Percentiles rank a stretch among this genome's conserved stretches.
Conservation (phyloP, 805 yeast species). For the Candida caryicola region DNA sequence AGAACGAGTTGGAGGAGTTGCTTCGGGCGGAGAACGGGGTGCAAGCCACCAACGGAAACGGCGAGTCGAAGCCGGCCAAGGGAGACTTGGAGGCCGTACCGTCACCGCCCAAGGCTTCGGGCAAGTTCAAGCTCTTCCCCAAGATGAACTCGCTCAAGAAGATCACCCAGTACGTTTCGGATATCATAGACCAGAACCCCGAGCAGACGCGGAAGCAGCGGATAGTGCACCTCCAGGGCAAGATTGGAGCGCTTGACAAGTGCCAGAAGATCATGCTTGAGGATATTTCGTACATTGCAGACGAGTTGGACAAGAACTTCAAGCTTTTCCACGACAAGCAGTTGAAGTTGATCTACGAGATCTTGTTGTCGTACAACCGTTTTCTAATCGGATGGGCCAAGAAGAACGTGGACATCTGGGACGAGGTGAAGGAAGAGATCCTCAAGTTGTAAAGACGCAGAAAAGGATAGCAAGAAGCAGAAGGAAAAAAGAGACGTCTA, state of each 20-base stretch:
- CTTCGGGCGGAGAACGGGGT: slow-evolving; percentile 29
- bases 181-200: slow-evolving; percentile 65
- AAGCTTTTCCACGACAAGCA: slow-evolving; percentile 50
- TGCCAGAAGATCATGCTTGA: slow-evolving; percentile 46
- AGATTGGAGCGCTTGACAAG: slow-evolving; percentile 49
- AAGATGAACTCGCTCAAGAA: slow-evolving; percentile 46
- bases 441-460: slow-evolving; percentile 20
- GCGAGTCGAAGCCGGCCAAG: slow-evolving; percentile 18
- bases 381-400: slow-evolving; percentile 64
- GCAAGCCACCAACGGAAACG: slow-evolving; percentile 15
- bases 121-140: slow-evolving; percentile 50
- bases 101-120: background rate
- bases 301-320: slow-evolving; percentile 46
- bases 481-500: no score
- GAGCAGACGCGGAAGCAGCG: slow-evolving; percentile 58
- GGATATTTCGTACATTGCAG: slow-evolving; percentile 39
- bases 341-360: slow-evolving; percentile 49
- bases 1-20: slow-evolving; percentile 28
- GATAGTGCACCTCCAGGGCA: slow-evolving; percentile 47
- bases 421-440: slow-evolving; percentile 51
- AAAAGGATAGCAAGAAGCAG: no score
- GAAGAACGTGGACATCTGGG: slow-evolving; percentile 66
- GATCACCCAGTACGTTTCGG: slow-evolving; percentile 51
- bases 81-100: slow-evolving; percentile 17
- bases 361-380: slow-evolving; percentile 52